Evolutionary conservation across 2,329 filamentous ascomycete species (phyloP).

Genomic region (Alternaria ethzedia): DNA sequence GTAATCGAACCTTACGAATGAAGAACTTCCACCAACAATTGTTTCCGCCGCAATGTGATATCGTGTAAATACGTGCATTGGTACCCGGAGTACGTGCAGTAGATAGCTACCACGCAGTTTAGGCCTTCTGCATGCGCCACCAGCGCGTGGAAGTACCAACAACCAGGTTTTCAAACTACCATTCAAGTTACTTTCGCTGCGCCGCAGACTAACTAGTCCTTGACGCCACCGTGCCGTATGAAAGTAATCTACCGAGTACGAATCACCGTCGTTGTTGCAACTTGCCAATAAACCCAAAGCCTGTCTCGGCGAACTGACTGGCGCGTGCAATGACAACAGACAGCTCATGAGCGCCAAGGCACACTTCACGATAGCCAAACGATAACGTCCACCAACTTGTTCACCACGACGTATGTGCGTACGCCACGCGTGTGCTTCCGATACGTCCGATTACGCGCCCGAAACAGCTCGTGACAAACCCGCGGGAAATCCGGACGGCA

Average conservation of each 20-base stretch:
- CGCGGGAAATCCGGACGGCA: neutral
- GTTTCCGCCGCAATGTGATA: neutral
- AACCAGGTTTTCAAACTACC: neutral
- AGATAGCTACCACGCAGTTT: neutral
- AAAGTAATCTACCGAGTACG: neutral
- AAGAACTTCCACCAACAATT: neutral
- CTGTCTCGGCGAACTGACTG: neutral
- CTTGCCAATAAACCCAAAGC: neutral
- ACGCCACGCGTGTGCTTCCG: neutral
- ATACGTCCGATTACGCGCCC: neutral
- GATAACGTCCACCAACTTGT: neutral
- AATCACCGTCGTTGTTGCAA: neutral
- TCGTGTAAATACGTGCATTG: neutral
- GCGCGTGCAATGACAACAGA: neutral
- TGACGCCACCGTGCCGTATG: constrained; percentile 1
- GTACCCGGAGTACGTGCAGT: neutral
- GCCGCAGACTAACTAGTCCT: neutral
- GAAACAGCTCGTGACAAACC: neutral
- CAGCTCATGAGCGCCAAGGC: neutral
- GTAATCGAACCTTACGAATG: constrained; percentile 5
- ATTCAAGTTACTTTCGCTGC: neutral
- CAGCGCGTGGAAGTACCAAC: neutral
- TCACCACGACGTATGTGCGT: neutral
- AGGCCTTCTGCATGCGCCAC: neutral
- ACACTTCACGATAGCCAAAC: neutral